Evolutionary conservation across 768 basidiomycete genomes (phyloP).

Genomic region (Termitomyces eurrhizus): DNA sequence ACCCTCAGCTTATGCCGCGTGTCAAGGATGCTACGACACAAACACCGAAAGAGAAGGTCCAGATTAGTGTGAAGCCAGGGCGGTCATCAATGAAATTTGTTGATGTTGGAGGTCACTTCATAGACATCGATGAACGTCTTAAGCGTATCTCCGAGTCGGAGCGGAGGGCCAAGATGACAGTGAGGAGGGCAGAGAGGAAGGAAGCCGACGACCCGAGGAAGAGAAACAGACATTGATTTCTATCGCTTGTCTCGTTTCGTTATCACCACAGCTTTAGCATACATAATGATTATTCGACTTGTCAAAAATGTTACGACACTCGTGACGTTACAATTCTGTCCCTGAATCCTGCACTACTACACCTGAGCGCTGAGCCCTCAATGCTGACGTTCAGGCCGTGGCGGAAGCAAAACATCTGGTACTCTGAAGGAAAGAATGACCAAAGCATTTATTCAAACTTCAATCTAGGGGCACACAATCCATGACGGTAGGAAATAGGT

Average conservation of each 20-base stretch:
- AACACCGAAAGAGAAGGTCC: constrained; percentile 31
- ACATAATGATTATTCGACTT: background rate
- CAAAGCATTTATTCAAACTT: too few species aligned
- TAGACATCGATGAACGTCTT: constrained; percentile 51
- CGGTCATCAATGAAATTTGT: constrained; percentile 62
- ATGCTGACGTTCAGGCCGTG: too few species aligned
- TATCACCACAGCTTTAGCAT: background rate
- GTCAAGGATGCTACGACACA: constrained; percentile 34
- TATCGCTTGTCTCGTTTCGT: background rate
- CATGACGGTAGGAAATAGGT: too few species aligned
- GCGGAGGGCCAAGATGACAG: constrained; percentile 35
- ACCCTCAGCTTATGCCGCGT: constrained; percentile 34
- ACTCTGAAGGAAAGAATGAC: too few species aligned
- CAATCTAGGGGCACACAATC: too few species aligned
- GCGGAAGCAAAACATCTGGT: too few species aligned
- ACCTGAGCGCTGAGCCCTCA: too few species aligned
- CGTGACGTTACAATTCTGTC: background rate
- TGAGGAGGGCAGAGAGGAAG: constrained; percentile 24
- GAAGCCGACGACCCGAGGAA: background rate
- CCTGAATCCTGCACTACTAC: too few species aligned
- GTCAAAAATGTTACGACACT: background rate
- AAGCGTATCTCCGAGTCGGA: constrained; percentile 47
- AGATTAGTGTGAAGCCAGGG: constrained; percentile 36
- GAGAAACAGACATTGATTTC: background rate
- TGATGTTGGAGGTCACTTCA: constrained; percentile 70